A percentile compares a stretch with the other conserved stretches of the same genome.
phyloP scores from a whole-genome alignment of 495 filamentous ascomycete species.

The Lasiosphaeris hirsuta region DNA sequence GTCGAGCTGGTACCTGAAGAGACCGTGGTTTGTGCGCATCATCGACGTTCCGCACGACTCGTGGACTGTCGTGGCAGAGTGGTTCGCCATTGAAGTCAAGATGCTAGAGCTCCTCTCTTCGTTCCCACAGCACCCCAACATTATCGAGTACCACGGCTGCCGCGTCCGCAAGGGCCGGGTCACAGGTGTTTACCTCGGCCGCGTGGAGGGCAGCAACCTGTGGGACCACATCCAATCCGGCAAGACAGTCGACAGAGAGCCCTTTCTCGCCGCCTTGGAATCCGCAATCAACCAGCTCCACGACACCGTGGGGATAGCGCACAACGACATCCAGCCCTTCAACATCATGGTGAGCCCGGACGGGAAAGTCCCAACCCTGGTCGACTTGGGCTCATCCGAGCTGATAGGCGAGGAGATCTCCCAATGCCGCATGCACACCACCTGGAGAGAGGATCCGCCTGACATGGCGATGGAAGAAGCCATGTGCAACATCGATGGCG shows the following conservation, averaged over 20 bases:
- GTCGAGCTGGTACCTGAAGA: not conserved
- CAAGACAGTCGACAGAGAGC: not conserved
- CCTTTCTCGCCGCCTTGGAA: not conserved
- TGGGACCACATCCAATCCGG: not conserved
- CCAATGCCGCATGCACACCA: not conserved
- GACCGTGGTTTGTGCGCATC: not conserved
- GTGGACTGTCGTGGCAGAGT: not conserved
- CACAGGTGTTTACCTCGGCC: not conserved
- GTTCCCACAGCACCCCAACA: not conserved
- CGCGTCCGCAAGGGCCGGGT: not conserved
- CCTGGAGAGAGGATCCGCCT: constrained; percentile 2
- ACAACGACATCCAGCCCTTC: constrained; percentile 1
- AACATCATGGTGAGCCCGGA: not conserved
- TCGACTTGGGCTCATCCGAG: constrained; percentile 1
- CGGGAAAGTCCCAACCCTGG: not conserved
- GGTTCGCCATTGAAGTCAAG: not conserved
- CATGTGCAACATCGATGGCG: not conserved
- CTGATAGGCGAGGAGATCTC: not conserved
- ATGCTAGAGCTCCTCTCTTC: not conserved
- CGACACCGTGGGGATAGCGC: not conserved
- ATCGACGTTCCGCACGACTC: not conserved
- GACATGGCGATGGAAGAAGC: not conserved
- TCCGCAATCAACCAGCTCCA: not conserved
- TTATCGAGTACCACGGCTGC: constrained; percentile 2
- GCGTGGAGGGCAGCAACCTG: constrained; percentile 1